Percentiles rank a stretch among this genome's conserved stretches.
Evolutionary conservation across 345 rosid species (phyloP).

Genomic region (Barbarea vulgaris): DNA sequence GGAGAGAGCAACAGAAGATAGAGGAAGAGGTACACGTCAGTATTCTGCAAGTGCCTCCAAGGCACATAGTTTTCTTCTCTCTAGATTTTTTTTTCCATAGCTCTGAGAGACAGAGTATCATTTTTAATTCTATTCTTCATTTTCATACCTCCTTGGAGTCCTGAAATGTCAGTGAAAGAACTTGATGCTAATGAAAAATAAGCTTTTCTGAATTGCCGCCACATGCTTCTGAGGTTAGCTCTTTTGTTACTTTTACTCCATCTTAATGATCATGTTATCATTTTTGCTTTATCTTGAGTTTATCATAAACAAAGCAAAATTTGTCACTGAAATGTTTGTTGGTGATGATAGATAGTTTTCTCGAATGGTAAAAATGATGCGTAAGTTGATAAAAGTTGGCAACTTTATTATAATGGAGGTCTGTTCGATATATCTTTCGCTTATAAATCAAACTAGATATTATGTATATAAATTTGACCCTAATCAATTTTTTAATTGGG

Average conservation of each 20-base stretch:
- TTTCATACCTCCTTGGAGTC: slow-evolving; percentile 74
- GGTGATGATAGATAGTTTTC: too few relatives aligned
- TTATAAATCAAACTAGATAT: too few relatives aligned
- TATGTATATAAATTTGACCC: too few relatives aligned
- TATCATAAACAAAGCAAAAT: too few relatives aligned
- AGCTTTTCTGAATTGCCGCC: slow-evolving; percentile 82
- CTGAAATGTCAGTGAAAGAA: slow-evolving; percentile 72
- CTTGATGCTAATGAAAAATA: slow-evolving; percentile 72
- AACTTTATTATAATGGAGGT: background rate
- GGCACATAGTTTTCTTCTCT: slow-evolving; percentile 40
- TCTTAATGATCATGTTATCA: background rate
- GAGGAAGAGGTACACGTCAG: slow-evolving; percentile 77
- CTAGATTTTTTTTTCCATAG: background rate
- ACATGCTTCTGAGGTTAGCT: slow-evolving; percentile 74
- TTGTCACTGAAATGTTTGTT: too few relatives aligned
- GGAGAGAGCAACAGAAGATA: slow-evolving; percentile 63
- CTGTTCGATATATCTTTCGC: background rate
- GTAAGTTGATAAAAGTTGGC: background rate
- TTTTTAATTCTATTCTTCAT: background rate
- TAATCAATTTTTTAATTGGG: too few relatives aligned
- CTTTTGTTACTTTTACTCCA: background rate
- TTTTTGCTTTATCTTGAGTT: background rate
- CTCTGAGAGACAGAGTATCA: slow-evolving; percentile 6
- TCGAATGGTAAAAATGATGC: too few relatives aligned
- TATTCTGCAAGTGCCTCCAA: slow-evolving; percentile 70